Evolutionary conservation across 2,329 filamentous ascomycete species (phyloP).

Genomic region (Knufia fluminis): DNA sequence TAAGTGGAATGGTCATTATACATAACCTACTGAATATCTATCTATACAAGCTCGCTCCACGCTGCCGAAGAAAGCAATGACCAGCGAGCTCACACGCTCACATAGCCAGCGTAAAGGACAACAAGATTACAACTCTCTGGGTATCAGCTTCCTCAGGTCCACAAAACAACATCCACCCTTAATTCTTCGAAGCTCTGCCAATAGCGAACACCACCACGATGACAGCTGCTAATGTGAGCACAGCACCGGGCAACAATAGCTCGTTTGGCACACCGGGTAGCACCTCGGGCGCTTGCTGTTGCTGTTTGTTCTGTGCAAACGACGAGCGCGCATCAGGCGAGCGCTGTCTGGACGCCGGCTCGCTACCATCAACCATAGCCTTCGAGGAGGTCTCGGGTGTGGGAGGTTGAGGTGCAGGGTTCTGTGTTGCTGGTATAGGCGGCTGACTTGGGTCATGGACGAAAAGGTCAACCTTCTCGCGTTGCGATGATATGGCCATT

Average conservation of each 20-base stretch:
- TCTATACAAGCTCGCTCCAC: too few relatives aligned
- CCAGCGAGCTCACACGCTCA: too few relatives aligned
- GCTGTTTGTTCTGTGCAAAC: constrained; percentile 36
- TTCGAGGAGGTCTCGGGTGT: constrained; percentile 43
- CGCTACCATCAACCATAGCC: constrained; percentile 29
- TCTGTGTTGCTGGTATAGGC: constrained; percentile 58
- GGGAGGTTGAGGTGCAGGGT: constrained; percentile 48
- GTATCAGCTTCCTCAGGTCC: neutral
- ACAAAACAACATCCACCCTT: neutral
- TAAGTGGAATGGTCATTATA: too few relatives aligned
- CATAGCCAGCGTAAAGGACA: too few relatives aligned
- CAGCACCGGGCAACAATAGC: constrained; percentile 80
- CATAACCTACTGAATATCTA: too few relatives aligned
- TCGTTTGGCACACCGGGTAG: constrained; percentile 92
- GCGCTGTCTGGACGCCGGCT: constrained; percentile 31
- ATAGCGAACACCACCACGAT: constrained; percentile 91
- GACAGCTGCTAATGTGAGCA: constrained; percentile 88
- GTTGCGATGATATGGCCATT: constrained; percentile 64
- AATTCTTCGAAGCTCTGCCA: constrained; percentile 42
- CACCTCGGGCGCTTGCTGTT: constrained; percentile 53
- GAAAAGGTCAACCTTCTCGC: constrained; percentile 94
- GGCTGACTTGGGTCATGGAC: constrained; percentile 88
- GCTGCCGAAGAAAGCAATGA: too few relatives aligned
- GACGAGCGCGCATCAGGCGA: constrained; percentile 43
- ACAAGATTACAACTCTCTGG: neutral